A percentile compares a stretch with the other conserved stretches of the same genome.
Conservation (phyloP, 176 grass and related monocot genomes). For the Carex cristatella region DNA sequence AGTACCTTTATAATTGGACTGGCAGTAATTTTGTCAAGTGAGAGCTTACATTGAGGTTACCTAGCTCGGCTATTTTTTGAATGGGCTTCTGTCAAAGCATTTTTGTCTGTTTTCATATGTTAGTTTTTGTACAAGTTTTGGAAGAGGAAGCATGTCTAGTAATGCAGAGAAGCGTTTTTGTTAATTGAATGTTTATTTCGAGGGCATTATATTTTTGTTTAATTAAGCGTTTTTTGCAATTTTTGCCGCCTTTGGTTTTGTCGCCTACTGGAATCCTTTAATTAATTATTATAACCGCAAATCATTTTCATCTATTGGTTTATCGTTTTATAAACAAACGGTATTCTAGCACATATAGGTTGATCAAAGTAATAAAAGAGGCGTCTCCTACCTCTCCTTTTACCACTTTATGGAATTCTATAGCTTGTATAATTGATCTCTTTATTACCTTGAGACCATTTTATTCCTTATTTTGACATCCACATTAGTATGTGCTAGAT, state of each 20-base stretch:
- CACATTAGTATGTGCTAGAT: background rate
- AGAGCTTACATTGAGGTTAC: slow-evolving; percentile 20
- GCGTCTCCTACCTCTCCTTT: background rate
- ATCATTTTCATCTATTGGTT: background rate
- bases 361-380: background rate
- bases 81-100: slow-evolving; percentile 11
- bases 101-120: slow-evolving; percentile 6
- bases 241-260: background rate
- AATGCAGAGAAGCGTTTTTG: slow-evolving; percentile 3
- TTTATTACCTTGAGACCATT: background rate
- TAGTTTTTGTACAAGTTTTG: slow-evolving; percentile 12
- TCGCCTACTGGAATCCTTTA: background rate
- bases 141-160: slow-evolving; percentile 1
- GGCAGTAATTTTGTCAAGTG: slow-evolving; percentile 25
- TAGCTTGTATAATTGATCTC: background rate
- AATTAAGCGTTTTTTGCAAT: background rate
- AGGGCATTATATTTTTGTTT: background rate
- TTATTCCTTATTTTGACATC: background rate
- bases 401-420: background rate
- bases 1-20: slow-evolving; percentile 8
- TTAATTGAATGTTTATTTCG: background rate
- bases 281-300: background rate
- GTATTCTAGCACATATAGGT: background rate
- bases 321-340: background rate
- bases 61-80: background rate